These are phyloP conservation scores for Blakeslea trispora DNA, from an alignment of 371 early-diverging fungal species.

Conservation along the genomic window DNA sequence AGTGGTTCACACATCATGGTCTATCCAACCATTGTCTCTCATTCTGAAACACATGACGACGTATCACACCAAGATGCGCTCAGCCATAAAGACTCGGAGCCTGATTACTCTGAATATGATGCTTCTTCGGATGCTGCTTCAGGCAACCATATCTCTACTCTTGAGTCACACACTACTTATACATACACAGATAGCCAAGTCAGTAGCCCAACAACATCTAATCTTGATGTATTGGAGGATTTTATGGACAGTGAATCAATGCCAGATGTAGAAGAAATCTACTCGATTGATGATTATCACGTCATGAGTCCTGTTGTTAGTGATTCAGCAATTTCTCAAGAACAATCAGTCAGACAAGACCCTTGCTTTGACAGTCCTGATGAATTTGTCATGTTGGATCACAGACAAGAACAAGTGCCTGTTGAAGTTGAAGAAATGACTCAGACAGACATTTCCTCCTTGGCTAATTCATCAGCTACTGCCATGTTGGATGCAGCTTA, in stretches of 20 bases:
- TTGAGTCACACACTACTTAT: constrained; percentile 4
- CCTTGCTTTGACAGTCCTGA: neutral
- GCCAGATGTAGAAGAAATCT: neutral
- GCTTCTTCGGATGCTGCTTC: constrained; percentile 3
- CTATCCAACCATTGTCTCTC: constrained; percentile 14
- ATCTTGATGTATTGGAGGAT: constrained; percentile 10
- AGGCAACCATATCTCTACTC: constrained; percentile 2
- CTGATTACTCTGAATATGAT: neutral
- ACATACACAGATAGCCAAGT: constrained; percentile 21
- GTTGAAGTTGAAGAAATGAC: neutral
- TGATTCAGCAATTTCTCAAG: neutral
- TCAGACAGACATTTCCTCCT: neutral
- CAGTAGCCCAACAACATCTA: constrained; percentile 13
- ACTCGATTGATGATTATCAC: constrained; percentile 1
- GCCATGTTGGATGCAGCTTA: neutral
- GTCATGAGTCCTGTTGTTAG: constrained; percentile 1
- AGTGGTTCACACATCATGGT: constrained; percentile 13
- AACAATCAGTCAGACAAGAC: neutral
- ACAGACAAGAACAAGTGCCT: neutral
- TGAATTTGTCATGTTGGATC: neutral
- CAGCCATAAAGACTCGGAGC: too few species aligned
- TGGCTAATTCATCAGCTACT: constrained; percentile 1
- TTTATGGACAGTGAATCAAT: neutral
- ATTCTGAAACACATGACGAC: neutral
- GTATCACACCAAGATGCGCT: too few species aligned